Evolutionary conservation across 116 monocot genomes (phyloP).

Genomic region (Thalassia testudinum): DNA sequence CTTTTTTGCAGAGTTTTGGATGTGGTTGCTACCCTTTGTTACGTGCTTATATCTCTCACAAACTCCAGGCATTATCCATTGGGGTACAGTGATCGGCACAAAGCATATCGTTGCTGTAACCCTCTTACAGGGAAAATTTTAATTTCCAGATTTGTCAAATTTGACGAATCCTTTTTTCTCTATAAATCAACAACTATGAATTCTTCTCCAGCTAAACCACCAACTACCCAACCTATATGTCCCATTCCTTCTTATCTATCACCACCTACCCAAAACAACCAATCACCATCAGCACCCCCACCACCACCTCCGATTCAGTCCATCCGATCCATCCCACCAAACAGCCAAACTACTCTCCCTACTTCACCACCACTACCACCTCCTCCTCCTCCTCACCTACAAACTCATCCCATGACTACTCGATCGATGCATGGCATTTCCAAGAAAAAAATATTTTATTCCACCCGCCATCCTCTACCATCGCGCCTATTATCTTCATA

Average conservation of each 20-base stretch:
- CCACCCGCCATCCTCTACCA: neutral
- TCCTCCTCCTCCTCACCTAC: neutral
- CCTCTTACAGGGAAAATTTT: neutral
- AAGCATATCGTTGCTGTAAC: neutral
- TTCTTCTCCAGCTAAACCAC: neutral
- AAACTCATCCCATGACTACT: neutral
- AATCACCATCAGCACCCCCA: neutral
- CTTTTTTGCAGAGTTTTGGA: neutral
- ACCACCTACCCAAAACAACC: neutral
- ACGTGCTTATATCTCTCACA: neutral
- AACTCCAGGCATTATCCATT: neutral
- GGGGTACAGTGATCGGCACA: neutral
- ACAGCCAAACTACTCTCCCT: neutral
- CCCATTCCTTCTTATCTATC: neutral
- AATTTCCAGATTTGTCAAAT: neutral
- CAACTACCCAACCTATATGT: neutral
- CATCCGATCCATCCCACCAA: neutral
- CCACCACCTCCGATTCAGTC: neutral
- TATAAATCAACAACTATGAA: neutral
- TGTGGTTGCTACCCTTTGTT: neutral
- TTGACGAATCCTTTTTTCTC: neutral
- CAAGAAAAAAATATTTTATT: neutral
- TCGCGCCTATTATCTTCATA: neutral
- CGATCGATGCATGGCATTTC: neutral
- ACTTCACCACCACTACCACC: neutral